phyloP scores from a whole-genome alignment of 192 early-diverging fungal species.

The Coemansia sp. region DNA sequence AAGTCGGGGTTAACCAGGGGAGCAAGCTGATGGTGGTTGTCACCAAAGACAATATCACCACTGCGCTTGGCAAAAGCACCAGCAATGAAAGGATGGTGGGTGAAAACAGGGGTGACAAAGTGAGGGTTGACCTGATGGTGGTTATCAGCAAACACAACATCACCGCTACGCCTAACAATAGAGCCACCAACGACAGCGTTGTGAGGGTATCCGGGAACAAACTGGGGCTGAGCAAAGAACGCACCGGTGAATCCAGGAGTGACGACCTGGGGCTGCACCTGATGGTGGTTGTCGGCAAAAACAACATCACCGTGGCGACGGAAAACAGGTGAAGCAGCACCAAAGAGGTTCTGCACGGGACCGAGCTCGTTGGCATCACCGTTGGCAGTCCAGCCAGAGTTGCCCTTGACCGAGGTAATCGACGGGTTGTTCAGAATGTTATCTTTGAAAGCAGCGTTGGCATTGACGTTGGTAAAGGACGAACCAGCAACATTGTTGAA shows the following conservation, averaged over 20 bases:
- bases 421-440: constrained; percentile 51
- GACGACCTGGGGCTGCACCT: constrained; percentile 14
- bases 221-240: not conserved
- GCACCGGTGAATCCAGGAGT: not conserved
- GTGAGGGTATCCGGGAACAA: no score
- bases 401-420: constrained; percentile 27
- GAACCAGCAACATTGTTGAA: constrained; percentile 48
- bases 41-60: not conserved
- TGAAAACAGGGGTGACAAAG: not conserved
- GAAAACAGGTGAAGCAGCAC: constrained; percentile 15
- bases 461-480: constrained; percentile 41
- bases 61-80: not conserved
- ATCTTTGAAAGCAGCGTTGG: constrained; percentile 44
- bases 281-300: constrained; percentile 46
- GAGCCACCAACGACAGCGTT: not conserved
- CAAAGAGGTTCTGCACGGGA: constrained; percentile 46
- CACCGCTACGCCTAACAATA: constrained; percentile 32
- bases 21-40: constrained; percentile 1
- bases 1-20: no score
- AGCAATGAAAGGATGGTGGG: no score
- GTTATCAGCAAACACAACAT: constrained; percentile 32
- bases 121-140: constrained; percentile 27
- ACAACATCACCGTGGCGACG: constrained; percentile 37
- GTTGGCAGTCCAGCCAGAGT: constrained; percentile 50
- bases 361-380: constrained; percentile 42